Conservation (phyloP, 805 yeast genomes). For the Saccharomyces mikatae region DNA sequence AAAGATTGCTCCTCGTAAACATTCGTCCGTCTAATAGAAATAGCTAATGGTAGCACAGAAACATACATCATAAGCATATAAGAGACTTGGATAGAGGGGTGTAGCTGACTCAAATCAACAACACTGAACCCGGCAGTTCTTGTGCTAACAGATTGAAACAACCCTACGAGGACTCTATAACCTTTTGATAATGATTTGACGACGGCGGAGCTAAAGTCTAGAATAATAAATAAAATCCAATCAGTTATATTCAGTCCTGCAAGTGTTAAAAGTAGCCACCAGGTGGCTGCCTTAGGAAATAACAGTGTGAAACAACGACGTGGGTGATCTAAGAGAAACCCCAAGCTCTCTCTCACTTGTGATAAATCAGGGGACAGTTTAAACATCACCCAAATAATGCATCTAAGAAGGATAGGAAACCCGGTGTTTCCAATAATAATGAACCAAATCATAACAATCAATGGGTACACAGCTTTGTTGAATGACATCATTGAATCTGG, state of each 20-base stretch:
- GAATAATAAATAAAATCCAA: constrained; percentile 66
- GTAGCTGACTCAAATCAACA: constrained; percentile 58
- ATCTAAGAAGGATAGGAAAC: constrained; percentile 76
- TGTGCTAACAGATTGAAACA: constrained; percentile 85
- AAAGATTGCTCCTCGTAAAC: constrained; percentile 96
- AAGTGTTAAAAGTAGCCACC: constrained; percentile 83
- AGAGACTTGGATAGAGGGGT: constrained; percentile 88
- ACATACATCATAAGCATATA: constrained; percentile 97
- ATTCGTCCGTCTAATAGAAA: constrained; percentile 91
- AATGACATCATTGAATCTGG: constrained; percentile 74
- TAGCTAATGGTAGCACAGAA: constrained; percentile 92
- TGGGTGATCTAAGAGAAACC: constrained; percentile 88
- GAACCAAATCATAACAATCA: constrained; percentile 58
- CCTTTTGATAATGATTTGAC: constrained; percentile 55
- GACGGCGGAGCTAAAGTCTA: constrained; percentile 55
- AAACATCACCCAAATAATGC: constrained; percentile 72
- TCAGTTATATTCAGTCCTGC: constrained; percentile 69
- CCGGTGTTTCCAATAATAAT: constrained; percentile 92
- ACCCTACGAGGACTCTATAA: constrained; percentile 66
- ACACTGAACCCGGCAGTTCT: constrained; percentile 90
- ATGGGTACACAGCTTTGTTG: constrained; percentile 52
- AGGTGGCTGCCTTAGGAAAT: constrained; percentile 88
- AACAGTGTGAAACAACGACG: constrained; percentile 90
- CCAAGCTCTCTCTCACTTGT: constrained; percentile 61
- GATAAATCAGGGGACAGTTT: constrained; percentile 61